Percentiles rank a stretch among this genome's conserved stretches.
These are phyloP conservation scores for Kodamaea kaohsiungensis DNA, from an alignment of 805 yeast species.

Conservation along the genomic window DNA sequence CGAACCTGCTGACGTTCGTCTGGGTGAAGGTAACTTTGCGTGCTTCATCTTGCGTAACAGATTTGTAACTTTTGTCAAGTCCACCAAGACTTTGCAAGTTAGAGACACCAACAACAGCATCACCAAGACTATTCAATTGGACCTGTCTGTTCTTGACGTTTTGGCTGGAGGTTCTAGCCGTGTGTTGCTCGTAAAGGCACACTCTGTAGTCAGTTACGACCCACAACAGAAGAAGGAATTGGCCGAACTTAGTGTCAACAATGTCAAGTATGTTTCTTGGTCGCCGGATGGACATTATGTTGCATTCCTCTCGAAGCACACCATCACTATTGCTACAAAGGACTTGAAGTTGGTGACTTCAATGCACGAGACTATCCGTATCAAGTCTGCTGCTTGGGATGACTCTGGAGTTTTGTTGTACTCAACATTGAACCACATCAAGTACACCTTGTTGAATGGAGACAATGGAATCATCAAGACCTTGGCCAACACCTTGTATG, in stretches of 20 bases:
- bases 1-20: slow-evolving; percentile 79
- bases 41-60: slow-evolving; percentile 93
- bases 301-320: slow-evolving; percentile 89
- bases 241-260: slow-evolving; percentile 65
- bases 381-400: slow-evolving; percentile 98
- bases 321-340: slow-evolving; percentile 83
- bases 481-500: slow-evolving; percentile 82
- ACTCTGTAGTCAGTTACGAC: slow-evolving; percentile 79
- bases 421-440: slow-evolving; percentile 93
- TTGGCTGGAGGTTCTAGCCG: slow-evolving; percentile 81
- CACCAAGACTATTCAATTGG: slow-evolving; percentile 79
- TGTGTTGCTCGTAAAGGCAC: slow-evolving; percentile 69
- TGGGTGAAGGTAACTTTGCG: slow-evolving; percentile 84
- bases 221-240: slow-evolving; percentile 87
- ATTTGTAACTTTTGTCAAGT: slow-evolving; percentile 75
- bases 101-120: slow-evolving; percentile 79
- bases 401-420: slow-evolving; percentile 88
- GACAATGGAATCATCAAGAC: slow-evolving; percentile 95
- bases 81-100: slow-evolving; percentile 69
- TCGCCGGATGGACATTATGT: slow-evolving; percentile 83
- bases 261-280: slow-evolving; percentile 89
- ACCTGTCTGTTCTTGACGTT: slow-evolving; percentile 67
- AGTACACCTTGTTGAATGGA: slow-evolving; percentile 90
- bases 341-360: slow-evolving; percentile 76
- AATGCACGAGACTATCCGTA: slow-evolving; percentile 94